phyloP scores from a whole-genome alignment of 2,329 filamentous ascomycete species.

The Colletotrichum sp. region DNA sequence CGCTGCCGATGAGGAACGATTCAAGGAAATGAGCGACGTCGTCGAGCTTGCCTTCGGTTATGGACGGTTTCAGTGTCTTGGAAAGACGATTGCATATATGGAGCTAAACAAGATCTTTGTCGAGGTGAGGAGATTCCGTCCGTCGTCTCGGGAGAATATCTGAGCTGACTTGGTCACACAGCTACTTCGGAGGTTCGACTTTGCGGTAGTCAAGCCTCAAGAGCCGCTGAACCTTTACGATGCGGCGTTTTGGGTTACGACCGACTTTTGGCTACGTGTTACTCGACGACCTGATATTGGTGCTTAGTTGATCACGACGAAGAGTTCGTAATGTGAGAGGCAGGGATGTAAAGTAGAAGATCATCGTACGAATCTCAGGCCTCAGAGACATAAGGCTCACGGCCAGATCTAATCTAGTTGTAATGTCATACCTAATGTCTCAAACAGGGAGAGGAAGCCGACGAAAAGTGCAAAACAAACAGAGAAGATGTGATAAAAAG shows the following conservation, averaged over 20 bases:
- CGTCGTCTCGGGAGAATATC: background rate
- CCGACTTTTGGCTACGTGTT: conserved; percentile 25
- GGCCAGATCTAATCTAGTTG: background rate
- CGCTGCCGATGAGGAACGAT: conserved; percentile 33
- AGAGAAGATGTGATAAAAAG: too few species aligned
- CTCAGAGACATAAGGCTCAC: background rate
- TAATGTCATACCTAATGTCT: background rate
- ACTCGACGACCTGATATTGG: background rate
- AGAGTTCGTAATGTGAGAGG: background rate
- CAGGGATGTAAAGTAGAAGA: too few species aligned
- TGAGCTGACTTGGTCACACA: conserved; percentile 25
- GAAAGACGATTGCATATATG: conserved; percentile 46
- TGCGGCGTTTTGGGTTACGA: conserved; percentile 24
- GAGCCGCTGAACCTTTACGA: conserved; percentile 22
- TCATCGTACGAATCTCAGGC: rapidly evolving
- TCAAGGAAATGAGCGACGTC: conserved; percentile 36
- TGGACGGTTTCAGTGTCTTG: conserved; percentile 49
- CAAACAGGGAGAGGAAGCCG: too few species aligned
- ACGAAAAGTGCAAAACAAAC: too few species aligned
- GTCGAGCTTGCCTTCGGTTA: conserved; percentile 47
- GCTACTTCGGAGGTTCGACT: conserved; percentile 24
- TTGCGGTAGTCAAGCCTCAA: conserved; percentile 22
- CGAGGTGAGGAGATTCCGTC: conserved; percentile 34
- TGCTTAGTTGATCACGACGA: background rate
- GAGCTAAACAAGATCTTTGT: conserved; percentile 49